Conservation (phyloP, 169 alveolate genomes). For the Plasmodium berghei region DNA sequence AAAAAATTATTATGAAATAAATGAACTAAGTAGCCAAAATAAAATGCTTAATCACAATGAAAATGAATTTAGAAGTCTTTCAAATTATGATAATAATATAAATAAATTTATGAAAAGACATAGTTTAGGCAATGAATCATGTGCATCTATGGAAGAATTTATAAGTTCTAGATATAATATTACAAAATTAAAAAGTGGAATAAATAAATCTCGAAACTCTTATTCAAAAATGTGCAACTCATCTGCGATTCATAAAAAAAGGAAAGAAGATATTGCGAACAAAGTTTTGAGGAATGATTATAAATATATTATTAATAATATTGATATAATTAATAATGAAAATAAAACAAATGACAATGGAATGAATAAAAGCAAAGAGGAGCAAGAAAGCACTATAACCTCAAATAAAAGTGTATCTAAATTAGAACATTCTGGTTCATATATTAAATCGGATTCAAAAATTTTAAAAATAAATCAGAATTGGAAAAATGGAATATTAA, state of each 20-base stretch:
- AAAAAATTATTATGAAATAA: background rate
- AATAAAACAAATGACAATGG: slow-evolving; percentile 46
- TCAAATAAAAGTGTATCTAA: slow-evolving; percentile 25
- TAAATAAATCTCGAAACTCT: background rate
- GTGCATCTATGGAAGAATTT: slow-evolving; percentile 37
- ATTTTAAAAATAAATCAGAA: background rate
- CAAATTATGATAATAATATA: background rate
- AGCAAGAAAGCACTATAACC: slow-evolving; percentile 15
- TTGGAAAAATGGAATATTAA: background rate
- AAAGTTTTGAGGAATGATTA: slow-evolving; percentile 20
- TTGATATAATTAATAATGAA: slow-evolving; percentile 20
- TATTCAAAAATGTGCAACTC: slow-evolving; percentile 19
- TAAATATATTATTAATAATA: too few species aligned
- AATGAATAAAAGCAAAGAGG: slow-evolving; percentile 2
- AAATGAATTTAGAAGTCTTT: background rate
- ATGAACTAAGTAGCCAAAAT: background rate
- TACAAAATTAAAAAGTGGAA: slow-evolving; percentile 7
- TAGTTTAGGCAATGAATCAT: background rate
- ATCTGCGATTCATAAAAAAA: slow-evolving; percentile 5
- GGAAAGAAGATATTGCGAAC: slow-evolving; percentile 11
- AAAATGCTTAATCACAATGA: background rate
- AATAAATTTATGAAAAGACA: background rate
- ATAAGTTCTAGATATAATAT: slow-evolving; percentile 39
- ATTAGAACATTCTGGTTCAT: background rate
- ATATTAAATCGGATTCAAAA: background rate